Base-by-base conservation (phyloP, 345 rosid genomes). In the Lumnitzera racemosa region DNA sequence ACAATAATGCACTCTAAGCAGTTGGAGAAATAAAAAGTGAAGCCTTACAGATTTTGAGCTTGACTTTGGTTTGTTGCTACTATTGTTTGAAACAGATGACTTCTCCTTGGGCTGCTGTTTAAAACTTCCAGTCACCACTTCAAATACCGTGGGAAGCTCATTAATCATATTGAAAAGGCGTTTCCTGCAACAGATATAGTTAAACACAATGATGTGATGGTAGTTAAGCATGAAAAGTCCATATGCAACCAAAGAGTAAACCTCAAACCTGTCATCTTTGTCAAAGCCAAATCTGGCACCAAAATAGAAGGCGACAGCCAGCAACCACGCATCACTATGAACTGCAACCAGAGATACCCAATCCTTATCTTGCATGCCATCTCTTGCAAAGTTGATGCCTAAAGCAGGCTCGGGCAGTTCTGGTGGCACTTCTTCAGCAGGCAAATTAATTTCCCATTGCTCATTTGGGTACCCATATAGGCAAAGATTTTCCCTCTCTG, bases 321-420 rank as follows among this genome's bases (percentile, higher is more conserved):
- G 78, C 57, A 89, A 75, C 96, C 95, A 89, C 2, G 87, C 80
- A 67, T 89, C 95, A 63, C 96, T 83, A 51, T 89, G 96, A 65
- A 83, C 91, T 74, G 96, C 81, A 65, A 89, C 89, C 52, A 86
- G 77, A 61, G 95, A 78, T 59, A 89, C 61, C 96, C 96, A 89
- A 56, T 87, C 92, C 71, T 82, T 88, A 64, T 78, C 85, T 69
- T 66, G 83, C 90, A 86, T 83, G 36, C 92, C 96, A 63, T 88
- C 96, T 74, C 96, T 77, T 5, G 96, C 90, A 63, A 88, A 88
- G 76, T 88, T 88, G 64, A 89, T 89, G 60, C 96, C 96, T 36
- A 89, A 76, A 13, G 88, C 91, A 64, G 96, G 96, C 70, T 89
- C 96, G 3, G 96, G 96, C 46, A 89, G 83, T 83, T 89, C 96